Evolutionary conservation across 768 basidiomycete species (phyloP).

Genomic region (Melanogaster broomeanus): DNA sequence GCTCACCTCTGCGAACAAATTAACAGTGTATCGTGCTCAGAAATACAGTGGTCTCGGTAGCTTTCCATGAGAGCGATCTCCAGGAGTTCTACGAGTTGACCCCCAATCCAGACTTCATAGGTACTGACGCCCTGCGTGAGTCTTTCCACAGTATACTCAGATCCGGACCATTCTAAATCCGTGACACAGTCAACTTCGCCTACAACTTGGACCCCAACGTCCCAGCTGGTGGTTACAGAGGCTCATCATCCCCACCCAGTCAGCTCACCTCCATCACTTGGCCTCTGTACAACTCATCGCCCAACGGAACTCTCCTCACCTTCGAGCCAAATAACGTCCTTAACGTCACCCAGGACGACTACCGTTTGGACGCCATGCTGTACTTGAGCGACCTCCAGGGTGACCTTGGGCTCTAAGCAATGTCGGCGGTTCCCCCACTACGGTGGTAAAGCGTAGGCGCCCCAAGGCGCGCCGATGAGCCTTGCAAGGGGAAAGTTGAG

Average conservation of each 20-base stretch:
- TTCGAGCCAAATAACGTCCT: conserved; percentile 9
- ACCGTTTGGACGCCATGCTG: conserved; percentile 1
- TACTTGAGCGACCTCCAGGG: conserved; percentile 4
- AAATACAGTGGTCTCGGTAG: conserved; percentile 29
- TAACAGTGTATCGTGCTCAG: conserved; percentile 35
- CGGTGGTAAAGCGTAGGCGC: too few relatives aligned
- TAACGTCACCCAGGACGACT: conserved; percentile 16
- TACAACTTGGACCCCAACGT: conserved; percentile 30
- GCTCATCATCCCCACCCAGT: neutral
- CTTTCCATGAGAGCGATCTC: conserved; percentile 18
- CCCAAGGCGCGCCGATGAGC: too few relatives aligned
- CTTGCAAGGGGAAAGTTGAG: neutral
- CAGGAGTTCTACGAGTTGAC: conserved; percentile 14
- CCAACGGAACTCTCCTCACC: conserved; percentile 8
- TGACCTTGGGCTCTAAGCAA: conserved; percentile 1
- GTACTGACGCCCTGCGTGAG: conserved; percentile 11
- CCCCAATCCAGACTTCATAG: conserved; percentile 8
- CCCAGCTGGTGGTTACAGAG: neutral
- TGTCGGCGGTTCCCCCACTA: too few relatives aligned
- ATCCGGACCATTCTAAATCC: conserved; percentile 5
- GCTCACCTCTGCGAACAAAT: neutral
- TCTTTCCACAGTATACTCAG: neutral
- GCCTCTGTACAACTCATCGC: conserved; percentile 9
- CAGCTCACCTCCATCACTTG: conserved; percentile 7
- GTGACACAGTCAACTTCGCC: conserved; percentile 19